These are phyloP conservation scores for Aspergillus felis DNA, from an alignment of 2,329 filamentous ascomycete genomes.

Conservation along the genomic window DNA sequence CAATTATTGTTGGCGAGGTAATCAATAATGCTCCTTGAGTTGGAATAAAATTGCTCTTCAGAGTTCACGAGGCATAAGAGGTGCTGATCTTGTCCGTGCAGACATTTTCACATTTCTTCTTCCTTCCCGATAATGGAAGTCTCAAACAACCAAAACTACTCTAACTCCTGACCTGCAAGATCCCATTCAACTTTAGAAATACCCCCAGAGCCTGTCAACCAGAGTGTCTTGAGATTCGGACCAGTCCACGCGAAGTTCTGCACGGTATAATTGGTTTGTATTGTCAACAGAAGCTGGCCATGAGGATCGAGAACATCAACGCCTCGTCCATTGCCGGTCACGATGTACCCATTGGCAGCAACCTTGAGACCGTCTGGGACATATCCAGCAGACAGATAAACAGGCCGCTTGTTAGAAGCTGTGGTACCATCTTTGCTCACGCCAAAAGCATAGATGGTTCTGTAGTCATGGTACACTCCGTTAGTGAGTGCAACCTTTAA, in stretches of 20 bases:
- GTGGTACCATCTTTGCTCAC: constrained; percentile 30
- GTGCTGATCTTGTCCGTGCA: background rate
- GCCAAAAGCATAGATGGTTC: constrained; percentile 41
- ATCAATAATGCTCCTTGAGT: background rate
- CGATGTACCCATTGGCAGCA: constrained; percentile 38
- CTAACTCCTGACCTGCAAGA: constrained; percentile 29
- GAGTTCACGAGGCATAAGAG: background rate
- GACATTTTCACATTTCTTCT: background rate
- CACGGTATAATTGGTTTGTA: constrained; percentile 44
- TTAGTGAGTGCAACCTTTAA: background rate
- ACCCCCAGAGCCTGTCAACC: constrained; percentile 40
- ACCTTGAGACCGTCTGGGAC: constrained; percentile 44
- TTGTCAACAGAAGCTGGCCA: constrained; percentile 36
- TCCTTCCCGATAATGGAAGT: background rate
- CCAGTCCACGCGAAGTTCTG: constrained; percentile 45
- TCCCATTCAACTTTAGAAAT: constrained; percentile 39
- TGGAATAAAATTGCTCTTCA: background rate
- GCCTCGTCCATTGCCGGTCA: constrained; percentile 38
- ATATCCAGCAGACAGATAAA: constrained; percentile 38
- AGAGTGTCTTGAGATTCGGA: constrained; percentile 35
- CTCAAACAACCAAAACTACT: constrained; percentile 1
- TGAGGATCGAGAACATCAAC: constrained; percentile 39
- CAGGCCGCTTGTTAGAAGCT: constrained; percentile 37
- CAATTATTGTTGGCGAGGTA: background rate
- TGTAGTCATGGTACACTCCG: background rate